Percentiles rank a stretch among this genome's conserved stretches.
Conservation (phyloP, 2,329 filamentous ascomycete genomes). For the Rosellinia necatrix region DNA sequence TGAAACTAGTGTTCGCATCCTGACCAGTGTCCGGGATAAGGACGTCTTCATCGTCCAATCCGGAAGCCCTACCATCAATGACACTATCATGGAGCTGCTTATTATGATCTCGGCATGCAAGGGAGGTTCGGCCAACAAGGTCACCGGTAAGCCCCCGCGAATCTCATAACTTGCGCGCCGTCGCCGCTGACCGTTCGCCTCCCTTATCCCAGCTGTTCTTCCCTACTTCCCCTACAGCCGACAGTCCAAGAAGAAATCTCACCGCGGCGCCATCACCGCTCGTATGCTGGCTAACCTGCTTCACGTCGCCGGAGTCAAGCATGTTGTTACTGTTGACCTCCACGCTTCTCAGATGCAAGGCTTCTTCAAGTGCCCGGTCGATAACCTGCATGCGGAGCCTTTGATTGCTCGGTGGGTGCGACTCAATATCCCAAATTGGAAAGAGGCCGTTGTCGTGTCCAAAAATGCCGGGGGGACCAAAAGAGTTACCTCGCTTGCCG, state of each 20-base stretch:
- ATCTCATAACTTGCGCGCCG: conserved; percentile 1
- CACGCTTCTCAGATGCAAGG: conserved; percentile 99
- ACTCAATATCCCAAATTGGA: conserved; percentile 85
- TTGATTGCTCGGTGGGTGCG: conserved; percentile 95
- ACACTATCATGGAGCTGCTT: conserved; percentile 97
- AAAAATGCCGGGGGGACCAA: conserved; percentile 99
- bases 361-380: conserved; percentile 96
- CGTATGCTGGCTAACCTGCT: conserved; percentile 96
- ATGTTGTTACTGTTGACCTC: conserved; percentile 96
- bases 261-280: conserved; percentile 93
- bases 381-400: conserved; percentile 95
- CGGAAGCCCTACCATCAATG: conserved; percentile 93
- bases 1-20: conserved; percentile 71
- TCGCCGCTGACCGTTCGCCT: conserved; percentile 19
- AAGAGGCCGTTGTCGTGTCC: conserved; percentile 91
- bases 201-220: conserved; percentile 67
- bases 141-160: conserved; percentile 71
- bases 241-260: conserved; percentile 98
- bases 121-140: conserved; percentile 93
- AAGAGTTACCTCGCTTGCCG: conserved; percentile 91
- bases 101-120: conserved; percentile 99
- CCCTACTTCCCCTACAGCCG: conserved; percentile 99
- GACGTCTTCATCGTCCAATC: conserved; percentile 99
- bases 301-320: conserved; percentile 90
- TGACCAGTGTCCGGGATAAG: conserved; percentile 87